Evolutionary conservation across 1,284 basidiomycete species (phyloP).

Genomic region (Thecaphora frezii): DNA sequence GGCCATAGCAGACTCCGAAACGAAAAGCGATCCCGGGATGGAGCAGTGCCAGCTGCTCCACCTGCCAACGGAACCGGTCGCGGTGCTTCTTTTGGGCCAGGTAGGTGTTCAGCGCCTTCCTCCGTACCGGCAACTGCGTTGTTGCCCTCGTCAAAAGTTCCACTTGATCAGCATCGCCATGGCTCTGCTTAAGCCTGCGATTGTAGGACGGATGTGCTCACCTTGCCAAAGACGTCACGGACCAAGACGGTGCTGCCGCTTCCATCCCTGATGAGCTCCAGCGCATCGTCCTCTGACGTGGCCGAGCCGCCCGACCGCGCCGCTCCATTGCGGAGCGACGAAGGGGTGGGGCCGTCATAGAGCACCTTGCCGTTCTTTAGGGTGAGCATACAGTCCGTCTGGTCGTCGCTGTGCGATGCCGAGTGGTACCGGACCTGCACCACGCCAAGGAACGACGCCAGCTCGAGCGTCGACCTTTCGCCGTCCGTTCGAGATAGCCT

Average conservation of each 20-base stretch:
- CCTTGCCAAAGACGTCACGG: neutral
- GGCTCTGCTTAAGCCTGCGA: too few relatives aligned
- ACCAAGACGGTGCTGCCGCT: neutral
- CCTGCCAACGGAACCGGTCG: neutral
- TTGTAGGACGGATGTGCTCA: neutral
- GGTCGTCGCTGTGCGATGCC: neutral
- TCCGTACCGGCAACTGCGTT: neutral
- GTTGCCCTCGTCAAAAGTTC: too few relatives aligned
- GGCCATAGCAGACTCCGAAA: neutral
- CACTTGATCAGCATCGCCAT: neutral
- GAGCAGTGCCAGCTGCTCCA: neutral
- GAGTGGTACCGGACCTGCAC: neutral
- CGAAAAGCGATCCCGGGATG: neutral
- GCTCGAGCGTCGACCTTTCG: neutral
- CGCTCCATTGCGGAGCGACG: neutral
- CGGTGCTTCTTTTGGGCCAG: neutral
- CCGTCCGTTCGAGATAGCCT: neutral
- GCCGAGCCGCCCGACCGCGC: neutral
- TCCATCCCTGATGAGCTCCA: neutral
- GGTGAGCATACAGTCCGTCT: neutral
- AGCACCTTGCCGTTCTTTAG: neutral
- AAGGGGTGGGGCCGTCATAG: neutral
- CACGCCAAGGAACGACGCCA: neutral
- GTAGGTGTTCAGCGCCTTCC: neutral
- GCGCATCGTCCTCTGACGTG: neutral